Base-by-base conservation (phyloP, 1,139 yeast genomes). In the Pneumocystis oryctolagi region DNA sequence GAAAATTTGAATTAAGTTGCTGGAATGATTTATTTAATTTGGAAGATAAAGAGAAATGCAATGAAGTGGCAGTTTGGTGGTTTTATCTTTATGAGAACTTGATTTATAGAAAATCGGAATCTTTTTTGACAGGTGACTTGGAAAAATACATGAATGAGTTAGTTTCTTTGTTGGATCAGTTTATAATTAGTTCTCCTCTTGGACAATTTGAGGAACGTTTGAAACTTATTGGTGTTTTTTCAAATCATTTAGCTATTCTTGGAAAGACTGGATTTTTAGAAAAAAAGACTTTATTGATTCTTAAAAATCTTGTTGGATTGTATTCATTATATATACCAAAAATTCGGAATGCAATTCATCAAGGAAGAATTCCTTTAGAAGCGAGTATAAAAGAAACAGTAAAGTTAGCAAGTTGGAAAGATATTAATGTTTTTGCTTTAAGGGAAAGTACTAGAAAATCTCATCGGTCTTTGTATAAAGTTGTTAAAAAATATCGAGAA, bases 351-450 rank as follows among this genome's bases (percentile, higher is more conserved):
- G 74, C 76, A 20, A 73, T 89, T 32, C 70, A 69, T 0, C 72
- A 73, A 1, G 78, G 79, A 0, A 82, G 80, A 71, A 81, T 79
- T 68, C 73, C 75, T 6, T 75, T 92, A 56, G 89, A 85, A 66
- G 90, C 89, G 70, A 92, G 89, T 63, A 81, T 92, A 32, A 79
- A 83, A 59, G 98, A 94, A 65, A 85, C 89, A 4, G 89, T 92
- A 61, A 76, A 89, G 61, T 78, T 94, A 37, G 97, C 97, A 0
- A 87, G 96, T 71, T 94, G 98, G 97, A 89, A 90, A 70, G 99
- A 94, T 74, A 92, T 90, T 14, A 94, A 94, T 70, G 83, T 89
- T 60, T 95, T 86, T 71, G 96, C 98, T 0, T 79, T 94, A 69
- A 89, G 88, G 69, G 97, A 90, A 73, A 88, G 96, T 75, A 92